Percentiles rank a stretch among this genome's conserved stretches.
Evolutionary conservation across 192 early-diverging fungal genomes (phyloP).

Genomic region (Coemansia sp.): DNA sequence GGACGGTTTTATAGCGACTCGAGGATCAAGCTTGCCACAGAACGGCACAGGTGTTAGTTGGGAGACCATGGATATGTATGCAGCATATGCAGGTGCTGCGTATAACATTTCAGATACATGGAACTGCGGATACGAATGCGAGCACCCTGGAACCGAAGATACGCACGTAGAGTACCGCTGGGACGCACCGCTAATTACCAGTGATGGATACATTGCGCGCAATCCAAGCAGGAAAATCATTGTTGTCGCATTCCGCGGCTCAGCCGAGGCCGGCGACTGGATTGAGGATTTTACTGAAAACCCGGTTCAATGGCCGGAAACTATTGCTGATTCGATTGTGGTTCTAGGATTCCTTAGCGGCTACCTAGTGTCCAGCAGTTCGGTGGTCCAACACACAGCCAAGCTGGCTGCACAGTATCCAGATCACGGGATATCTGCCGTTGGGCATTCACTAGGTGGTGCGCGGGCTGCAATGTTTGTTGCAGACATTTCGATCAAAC

Average conservation of each 20-base stretch:
- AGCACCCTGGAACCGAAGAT: constrained; percentile 13
- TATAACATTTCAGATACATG: constrained; percentile 10
- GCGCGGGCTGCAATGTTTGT: constrained; percentile 37
- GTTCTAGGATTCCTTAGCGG: constrained; percentile 23
- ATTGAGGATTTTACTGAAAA: constrained; percentile 2
- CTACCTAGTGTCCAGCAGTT: constrained; percentile 11
- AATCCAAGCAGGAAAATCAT: constrained; percentile 14
- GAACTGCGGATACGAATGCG: constrained; percentile 25
- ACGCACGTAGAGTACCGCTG: constrained; percentile 22
- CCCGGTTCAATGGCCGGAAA: constrained; percentile 8
- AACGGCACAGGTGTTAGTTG: background rate
- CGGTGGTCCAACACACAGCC: constrained; percentile 3
- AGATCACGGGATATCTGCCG: constrained; percentile 20
- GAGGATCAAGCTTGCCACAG: background rate
- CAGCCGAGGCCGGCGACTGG: constrained; percentile 13
- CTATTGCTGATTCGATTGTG: background rate
- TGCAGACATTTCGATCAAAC: constrained; percentile 11
- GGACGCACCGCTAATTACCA: constrained; percentile 8
- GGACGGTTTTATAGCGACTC: too few species aligned
- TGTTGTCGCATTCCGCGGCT: constrained; percentile 25
- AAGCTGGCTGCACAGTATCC: constrained; percentile 20
- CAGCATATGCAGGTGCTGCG: constrained; percentile 31
- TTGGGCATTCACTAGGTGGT: constrained; percentile 43
- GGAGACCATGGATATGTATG: constrained; percentile 16
- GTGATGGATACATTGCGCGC: constrained; percentile 27